Conservation (phyloP, 2,329 filamentous ascomycete species). For the Clonostachys byssicola region DNA sequence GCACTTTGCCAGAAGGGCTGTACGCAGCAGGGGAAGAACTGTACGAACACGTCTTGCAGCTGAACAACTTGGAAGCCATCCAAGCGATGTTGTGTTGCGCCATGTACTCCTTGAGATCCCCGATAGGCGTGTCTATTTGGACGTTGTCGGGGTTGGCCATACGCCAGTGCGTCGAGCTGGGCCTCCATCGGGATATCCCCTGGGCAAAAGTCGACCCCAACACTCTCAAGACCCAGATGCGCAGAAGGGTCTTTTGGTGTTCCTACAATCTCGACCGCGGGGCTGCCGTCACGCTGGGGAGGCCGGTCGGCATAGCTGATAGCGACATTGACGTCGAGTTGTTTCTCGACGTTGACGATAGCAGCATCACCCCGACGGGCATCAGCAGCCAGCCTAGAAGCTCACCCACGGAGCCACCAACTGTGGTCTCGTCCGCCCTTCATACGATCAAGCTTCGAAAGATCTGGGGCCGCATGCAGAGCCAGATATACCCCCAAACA, state of each 20-base stretch:
- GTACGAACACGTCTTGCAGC: conserved; percentile 8
- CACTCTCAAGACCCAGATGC: conserved; percentile 1
- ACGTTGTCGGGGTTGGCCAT: conserved; percentile 18
- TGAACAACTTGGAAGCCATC: conserved; percentile 21
- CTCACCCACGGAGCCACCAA: not conserved
- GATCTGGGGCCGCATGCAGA: conserved; percentile 1
- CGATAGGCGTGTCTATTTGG: conserved; percentile 17
- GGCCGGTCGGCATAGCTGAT: conserved; percentile 16
- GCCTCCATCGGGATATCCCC: conserved; percentile 15
- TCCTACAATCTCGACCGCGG: conserved; percentile 2
- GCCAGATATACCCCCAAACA: not conserved
- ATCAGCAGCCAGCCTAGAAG: conserved; percentile 10
- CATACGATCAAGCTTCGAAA: not conserved
- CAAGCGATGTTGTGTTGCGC: conserved; percentile 23
- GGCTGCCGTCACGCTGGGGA: conserved; percentile 1
- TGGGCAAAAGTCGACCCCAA: not conserved
- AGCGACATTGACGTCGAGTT: conserved; percentile 20
- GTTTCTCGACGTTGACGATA: conserved; percentile 21
- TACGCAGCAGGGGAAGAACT: conserved; percentile 12
- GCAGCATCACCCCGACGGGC: conserved; percentile 12
- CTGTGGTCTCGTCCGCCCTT: not conserved
- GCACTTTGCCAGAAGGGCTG: conserved; percentile 3
- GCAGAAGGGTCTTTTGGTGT: conserved; percentile 2
- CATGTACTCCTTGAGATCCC: conserved; percentile 20
- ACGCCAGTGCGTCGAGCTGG: conserved; percentile 23